Base-by-base conservation (phyloP, 768 basidiomycete genomes). In the Leccinellum luteum region DNA sequence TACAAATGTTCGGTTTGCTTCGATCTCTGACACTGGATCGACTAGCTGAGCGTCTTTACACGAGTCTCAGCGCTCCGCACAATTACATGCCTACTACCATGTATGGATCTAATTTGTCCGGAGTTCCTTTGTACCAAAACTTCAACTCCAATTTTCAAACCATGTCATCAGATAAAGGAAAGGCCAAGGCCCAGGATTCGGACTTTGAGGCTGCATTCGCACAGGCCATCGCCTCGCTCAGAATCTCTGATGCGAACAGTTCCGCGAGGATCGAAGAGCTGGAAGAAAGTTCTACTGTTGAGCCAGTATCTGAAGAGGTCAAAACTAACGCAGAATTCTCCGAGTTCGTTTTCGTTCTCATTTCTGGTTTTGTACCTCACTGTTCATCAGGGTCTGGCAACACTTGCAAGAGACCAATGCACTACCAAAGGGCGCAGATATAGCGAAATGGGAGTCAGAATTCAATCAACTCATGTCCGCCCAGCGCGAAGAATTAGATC, bases 191-290 rank as follows among this genome's bases (percentile, higher is more conserved):
- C 17, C 79, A 82, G 55, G 88, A 92, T 52, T 83, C 81, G 4
- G 91, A 91, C 70, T 91, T 92, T 56, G 91, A 93, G 62, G 87
- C 87, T n/a, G 91, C 90, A 10, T 92, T 93, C 72, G 86, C 85
- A 12, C 81, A 88, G 63, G 76, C 81, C 3, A 76, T 77, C 6
- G 83, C 81, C n/a, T 83, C 84, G 19, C 65, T 85, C n/a, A 70
- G 73, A 14, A 66, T 74, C 13, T 60, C 66, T 27, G 77, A 81
- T 60, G 59, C 71, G 25, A 75, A 76, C 30, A 76, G 71, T 49
- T 79, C 81, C 17, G 54, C 72, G 15, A 74, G 76, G 51, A 81
- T 88, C 14, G 83, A 80, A 21, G 85, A 87, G 67, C 72, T 85
- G 12, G 76, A 79, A 27, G 75, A 80, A 48, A 70, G 63, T 32